Percentiles rank a stretch among this genome's conserved stretches.
Conservation (phyloP, 1,284 basidiomycete species). For the Tylopilus sp. region DNA sequence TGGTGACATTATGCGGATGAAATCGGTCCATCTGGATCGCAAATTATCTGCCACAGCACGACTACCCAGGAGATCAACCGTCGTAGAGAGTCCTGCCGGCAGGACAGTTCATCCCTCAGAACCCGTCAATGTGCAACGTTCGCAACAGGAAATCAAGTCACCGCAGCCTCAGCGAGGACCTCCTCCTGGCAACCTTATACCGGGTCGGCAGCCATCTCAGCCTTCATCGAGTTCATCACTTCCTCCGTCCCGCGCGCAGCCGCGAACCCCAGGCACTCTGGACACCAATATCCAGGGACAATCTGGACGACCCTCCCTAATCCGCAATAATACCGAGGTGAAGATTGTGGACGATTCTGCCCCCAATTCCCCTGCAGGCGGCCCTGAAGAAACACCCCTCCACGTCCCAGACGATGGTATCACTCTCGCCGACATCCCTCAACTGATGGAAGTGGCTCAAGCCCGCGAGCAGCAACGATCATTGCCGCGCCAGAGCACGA, state of each 20-base stretch:
- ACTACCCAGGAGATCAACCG: constrained; percentile 89
- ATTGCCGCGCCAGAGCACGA: constrained; percentile 67
- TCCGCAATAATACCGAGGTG: constrained; percentile 82
- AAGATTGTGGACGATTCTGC: constrained; percentile 85
- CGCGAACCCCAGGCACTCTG: constrained; percentile 38
- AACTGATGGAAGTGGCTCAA: constrained; percentile 88
- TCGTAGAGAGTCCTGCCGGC: constrained; percentile 94
- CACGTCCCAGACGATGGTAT: constrained; percentile 70
- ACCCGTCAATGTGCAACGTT: constrained; percentile 39
- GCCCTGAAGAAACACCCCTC: constrained; percentile 38
- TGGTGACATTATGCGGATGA: constrained; percentile 91
- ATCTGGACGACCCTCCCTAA: constrained; percentile 65
- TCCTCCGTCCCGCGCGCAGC: constrained; percentile 37
- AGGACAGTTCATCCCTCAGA: constrained; percentile 74
- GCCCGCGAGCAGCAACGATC: constrained; percentile 82
- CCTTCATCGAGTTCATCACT: constrained; percentile 34
- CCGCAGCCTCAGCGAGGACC: constrained; percentile 36
- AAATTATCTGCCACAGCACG: constrained; percentile 92
- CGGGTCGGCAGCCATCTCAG: constrained; percentile 33
- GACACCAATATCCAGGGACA: constrained; percentile 42
- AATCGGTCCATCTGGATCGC: constrained; percentile 88
- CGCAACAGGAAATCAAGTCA: constrained; percentile 31
- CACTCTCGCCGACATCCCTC: constrained; percentile 95
- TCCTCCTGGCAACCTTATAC: constrained; percentile 32
- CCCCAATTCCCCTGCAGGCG: constrained; percentile 64